Percentiles rank a stretch among this genome's conserved stretches.
phyloP scores from a whole-genome alignment of 495 filamentous ascomycete species.

The Lindgomyces ingoldianus region DNA sequence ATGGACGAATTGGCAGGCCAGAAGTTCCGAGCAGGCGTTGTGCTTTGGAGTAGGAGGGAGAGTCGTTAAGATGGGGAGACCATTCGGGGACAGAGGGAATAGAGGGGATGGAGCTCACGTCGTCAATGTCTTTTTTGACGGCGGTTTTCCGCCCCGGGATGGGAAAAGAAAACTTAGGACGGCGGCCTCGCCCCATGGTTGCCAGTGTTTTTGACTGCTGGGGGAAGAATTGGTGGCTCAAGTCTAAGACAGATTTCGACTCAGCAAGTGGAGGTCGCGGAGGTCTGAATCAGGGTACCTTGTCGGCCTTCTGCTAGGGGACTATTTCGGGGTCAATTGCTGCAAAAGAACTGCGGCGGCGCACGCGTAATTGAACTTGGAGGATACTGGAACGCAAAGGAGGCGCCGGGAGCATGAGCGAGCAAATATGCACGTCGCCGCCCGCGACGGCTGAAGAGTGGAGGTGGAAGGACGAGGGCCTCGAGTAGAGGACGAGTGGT shows the following conservation, averaged over 20 bases:
- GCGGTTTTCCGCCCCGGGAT: slow-evolving; percentile 31
- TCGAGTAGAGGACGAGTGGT: slow-evolving; percentile 12
- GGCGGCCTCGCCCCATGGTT: slow-evolving; percentile 35
- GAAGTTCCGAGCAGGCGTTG: slow-evolving; percentile 31
- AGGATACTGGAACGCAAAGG: not conserved
- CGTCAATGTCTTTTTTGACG: slow-evolving; percentile 12
- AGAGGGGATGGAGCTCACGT: slow-evolving; percentile 18
- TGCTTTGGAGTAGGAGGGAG: slow-evolving; percentile 27
- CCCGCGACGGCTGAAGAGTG: not conserved
- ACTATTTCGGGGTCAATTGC: slow-evolving; percentile 19
- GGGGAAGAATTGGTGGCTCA: slow-evolving; percentile 13
- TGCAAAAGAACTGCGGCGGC: slow-evolving; percentile 2
- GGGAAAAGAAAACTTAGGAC: slow-evolving; percentile 39
- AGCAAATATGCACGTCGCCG: not conserved
- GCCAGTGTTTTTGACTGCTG: not conserved
- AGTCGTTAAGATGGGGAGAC: slow-evolving; percentile 25
- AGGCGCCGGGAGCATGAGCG: slow-evolving; percentile 15
- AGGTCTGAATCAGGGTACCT: slow-evolving; percentile 29
- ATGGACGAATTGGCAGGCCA: slow-evolving; percentile 17
- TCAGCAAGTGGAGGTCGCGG: slow-evolving; percentile 18
- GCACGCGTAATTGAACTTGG: not conserved
- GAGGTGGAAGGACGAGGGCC: slow-evolving; percentile 7
- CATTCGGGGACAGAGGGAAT: slow-evolving; percentile 23
- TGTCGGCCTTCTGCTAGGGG: slow-evolving; percentile 8
- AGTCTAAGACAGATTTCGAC: slow-evolving; percentile 17